Evolutionary conservation across 352 stramenopile species (phyloP).

Genomic region (Peronospora belbahrii): DNA sequence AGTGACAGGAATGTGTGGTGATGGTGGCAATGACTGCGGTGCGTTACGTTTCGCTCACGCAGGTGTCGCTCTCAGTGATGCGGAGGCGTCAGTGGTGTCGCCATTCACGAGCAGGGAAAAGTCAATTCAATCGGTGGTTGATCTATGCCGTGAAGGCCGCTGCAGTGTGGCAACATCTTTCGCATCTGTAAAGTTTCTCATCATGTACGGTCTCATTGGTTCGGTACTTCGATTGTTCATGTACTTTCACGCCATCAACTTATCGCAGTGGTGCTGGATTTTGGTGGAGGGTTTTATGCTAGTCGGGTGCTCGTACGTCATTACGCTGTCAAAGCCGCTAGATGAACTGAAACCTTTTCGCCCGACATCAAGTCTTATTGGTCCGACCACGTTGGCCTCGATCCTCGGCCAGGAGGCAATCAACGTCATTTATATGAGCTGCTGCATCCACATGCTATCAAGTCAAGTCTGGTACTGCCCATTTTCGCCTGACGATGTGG

Average conservation of each 20-base stretch:
- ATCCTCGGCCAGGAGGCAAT: slow-evolving; percentile 41
- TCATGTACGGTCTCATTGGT: slow-evolving; percentile 83
- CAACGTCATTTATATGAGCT: slow-evolving; percentile 43
- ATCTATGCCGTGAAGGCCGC: slow-evolving; percentile 80
- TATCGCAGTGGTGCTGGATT: slow-evolving; percentile 72
- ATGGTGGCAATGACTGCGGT: slow-evolving; percentile 89
- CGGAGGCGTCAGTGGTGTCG: slow-evolving; percentile 82
- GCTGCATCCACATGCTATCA: slow-evolving; percentile 25
- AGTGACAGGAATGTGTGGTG: slow-evolving; percentile 78
- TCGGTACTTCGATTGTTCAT: slow-evolving; percentile 53
- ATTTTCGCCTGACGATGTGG: slow-evolving; percentile 31
- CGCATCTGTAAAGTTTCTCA: slow-evolving; percentile 78
- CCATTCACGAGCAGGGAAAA: slow-evolving; percentile 88
- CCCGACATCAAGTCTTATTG: slow-evolving; percentile 54
- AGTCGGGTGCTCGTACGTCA: slow-evolving; percentile 59
- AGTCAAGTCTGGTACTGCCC: slow-evolving; percentile 34
- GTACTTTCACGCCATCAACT: slow-evolving; percentile 65
- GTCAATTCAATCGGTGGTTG: slow-evolving; percentile 65
- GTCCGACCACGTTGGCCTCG: slow-evolving; percentile 34
- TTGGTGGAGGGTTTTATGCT: slow-evolving; percentile 56
- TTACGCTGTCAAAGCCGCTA: slow-evolving; percentile 54
- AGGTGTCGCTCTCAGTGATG: slow-evolving; percentile 83
- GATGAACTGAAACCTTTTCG: slow-evolving; percentile 13
- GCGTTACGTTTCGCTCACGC: slow-evolving; percentile 87
- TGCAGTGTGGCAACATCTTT: slow-evolving; percentile 84